Percentiles rank a stretch among this genome's conserved stretches.
Conservation (phyloP, 352 stramenopile species). For the Phytophthora litchii region DNA sequence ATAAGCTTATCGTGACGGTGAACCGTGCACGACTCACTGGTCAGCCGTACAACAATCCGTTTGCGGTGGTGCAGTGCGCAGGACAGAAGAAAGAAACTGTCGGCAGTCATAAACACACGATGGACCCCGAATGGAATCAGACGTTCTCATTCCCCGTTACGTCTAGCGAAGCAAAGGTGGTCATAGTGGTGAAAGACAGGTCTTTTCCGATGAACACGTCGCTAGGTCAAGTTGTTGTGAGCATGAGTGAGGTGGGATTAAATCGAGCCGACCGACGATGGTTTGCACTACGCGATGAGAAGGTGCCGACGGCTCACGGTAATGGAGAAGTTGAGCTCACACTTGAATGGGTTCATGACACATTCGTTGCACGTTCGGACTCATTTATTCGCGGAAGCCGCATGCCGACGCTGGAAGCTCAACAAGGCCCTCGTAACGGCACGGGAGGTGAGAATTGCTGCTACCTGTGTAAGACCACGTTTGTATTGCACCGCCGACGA, state of each 20-base stretch:
- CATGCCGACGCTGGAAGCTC: constrained; percentile 42
- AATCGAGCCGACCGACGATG: constrained; percentile 82
- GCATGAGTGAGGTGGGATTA: constrained; percentile 80
- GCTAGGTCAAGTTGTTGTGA: constrained; percentile 73
- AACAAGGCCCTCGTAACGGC: constrained; percentile 24
- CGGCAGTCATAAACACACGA: constrained; percentile 88
- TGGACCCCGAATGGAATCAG: constrained; percentile 91
- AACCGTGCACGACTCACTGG: constrained; percentile 83
- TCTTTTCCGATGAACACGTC: constrained; percentile 80
- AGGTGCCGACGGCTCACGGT: constrained; percentile 56
- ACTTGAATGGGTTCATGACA: constrained; percentile 91
- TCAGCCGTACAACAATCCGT: constrained; percentile 89
- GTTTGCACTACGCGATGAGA: constrained; percentile 83
- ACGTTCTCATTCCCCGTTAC: constrained; percentile 90
- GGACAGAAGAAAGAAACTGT: constrained; percentile 90
- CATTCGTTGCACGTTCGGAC: constrained; percentile 87
- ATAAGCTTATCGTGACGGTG: constrained; percentile 91
- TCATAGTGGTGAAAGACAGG: constrained; percentile 76
- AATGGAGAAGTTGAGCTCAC: constrained; percentile 89
- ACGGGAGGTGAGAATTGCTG: constrained; percentile 58
- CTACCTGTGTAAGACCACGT: constrained; percentile 85
- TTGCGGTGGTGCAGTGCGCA: constrained; percentile 76
- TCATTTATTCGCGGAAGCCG: constrained; percentile 83
- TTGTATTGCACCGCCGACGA: constrained; percentile 76
- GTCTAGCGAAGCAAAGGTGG: constrained; percentile 69